Percentiles rank a stretch among this genome's conserved stretches.
phyloP scores from a whole-genome alignment of 805 yeast genomes.

The Lipomyces yamadae region DNA sequence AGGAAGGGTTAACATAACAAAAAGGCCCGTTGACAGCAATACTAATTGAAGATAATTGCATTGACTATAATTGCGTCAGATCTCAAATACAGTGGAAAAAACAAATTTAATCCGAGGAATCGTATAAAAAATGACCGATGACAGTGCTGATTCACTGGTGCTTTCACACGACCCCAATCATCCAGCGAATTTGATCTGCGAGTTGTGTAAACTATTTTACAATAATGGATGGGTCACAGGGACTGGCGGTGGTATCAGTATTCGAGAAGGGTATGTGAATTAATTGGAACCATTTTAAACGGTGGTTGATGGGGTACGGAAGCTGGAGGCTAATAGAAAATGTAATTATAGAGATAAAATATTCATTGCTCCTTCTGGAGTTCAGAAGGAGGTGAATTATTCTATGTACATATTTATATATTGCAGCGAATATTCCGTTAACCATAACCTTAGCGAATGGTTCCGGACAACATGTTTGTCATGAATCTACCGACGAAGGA shows the following conservation, averaged over 20 bases:
- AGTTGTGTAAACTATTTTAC: conserved; percentile 76
- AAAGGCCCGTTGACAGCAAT: no score
- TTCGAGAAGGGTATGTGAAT: conserved; percentile 51
- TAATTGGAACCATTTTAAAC: neutral
- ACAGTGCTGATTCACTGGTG: conserved; percentile 39
- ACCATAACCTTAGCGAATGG: conserved; percentile 54
- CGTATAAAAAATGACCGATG: neutral
- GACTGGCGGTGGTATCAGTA: conserved; percentile 94
- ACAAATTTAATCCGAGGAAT: neutral
- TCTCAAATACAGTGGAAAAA: neutral
- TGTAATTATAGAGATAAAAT: conserved; percentile 51
- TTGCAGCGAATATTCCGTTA: neutral
- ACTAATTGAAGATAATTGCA: no score
- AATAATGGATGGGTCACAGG: conserved; percentile 91
- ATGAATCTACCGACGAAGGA: conserved; percentile 59
- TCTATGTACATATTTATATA: neutral
- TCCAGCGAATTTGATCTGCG: conserved; percentile 86
- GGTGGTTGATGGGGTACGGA: neutral
- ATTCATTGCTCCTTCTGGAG: conserved; percentile 93
- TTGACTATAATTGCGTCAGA: neutral
- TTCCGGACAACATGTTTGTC: conserved; percentile 81
- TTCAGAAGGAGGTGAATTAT: conserved; percentile 71
- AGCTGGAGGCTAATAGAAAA: neutral
- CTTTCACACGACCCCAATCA: conserved; percentile 59
- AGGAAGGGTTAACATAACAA: no score